phyloP scores from a whole-genome alignment of 176 grass and related monocot genomes.

The Aegilops tauschii region DNA sequence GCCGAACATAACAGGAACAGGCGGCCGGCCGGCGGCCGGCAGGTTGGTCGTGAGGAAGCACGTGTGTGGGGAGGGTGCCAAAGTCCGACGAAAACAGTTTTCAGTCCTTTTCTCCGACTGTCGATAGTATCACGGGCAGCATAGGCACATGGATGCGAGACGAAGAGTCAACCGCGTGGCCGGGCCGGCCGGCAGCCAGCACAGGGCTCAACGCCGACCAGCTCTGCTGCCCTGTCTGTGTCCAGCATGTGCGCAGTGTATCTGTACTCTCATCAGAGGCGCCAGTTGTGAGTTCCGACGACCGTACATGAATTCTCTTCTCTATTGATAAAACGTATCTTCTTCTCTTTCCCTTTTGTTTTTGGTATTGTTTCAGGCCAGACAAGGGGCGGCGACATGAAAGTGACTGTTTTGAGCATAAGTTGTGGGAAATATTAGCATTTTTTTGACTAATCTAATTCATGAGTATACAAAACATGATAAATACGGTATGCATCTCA shows the following conservation, averaged over 20 bases:
- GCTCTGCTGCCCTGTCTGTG: background rate
- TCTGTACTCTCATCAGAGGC: background rate
- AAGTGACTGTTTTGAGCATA: background rate
- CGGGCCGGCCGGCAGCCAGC: background rate
- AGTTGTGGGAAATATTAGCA: too few relatives aligned
- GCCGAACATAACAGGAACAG: background rate
- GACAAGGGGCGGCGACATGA: background rate
- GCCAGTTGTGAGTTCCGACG: background rate
- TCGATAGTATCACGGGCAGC: background rate
- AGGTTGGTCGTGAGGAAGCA: constrained; percentile 1
- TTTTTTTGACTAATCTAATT: too few relatives aligned
- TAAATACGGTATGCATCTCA: too few relatives aligned
- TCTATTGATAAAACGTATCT: background rate
- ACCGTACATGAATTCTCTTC: background rate
- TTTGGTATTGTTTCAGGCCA: background rate
- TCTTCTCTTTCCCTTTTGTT: background rate
- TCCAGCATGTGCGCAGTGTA: background rate
- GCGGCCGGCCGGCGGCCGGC: background rate
- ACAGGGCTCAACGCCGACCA: background rate
- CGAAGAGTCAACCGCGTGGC: background rate
- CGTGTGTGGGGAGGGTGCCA: background rate
- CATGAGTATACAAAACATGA: too few relatives aligned
- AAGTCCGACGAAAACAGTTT: background rate
- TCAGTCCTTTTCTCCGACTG: background rate
- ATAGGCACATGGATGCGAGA: background rate